Evolutionary conservation across 306 rosid species (phyloP).

Genomic region (Astragalus membranaceus): DNA sequence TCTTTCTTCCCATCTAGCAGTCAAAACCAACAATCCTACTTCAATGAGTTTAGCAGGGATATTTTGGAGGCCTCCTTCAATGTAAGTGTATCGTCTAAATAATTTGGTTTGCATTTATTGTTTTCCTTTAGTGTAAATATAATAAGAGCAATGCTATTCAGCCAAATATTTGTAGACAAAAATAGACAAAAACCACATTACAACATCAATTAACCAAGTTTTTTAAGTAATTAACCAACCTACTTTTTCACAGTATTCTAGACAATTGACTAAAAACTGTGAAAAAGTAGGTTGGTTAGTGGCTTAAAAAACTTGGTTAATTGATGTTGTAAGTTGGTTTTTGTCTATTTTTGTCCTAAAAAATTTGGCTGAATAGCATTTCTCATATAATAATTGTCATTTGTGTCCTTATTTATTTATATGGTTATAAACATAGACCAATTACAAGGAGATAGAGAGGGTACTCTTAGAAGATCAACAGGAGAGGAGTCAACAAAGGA

Average conservation of each 20-base stretch:
- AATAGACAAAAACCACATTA: too few relatives aligned
- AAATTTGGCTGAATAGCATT: too few relatives aligned
- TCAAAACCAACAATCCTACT: conserved; percentile 13
- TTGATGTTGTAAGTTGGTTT: too few relatives aligned
- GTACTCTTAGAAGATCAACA: background rate
- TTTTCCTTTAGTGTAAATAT: background rate
- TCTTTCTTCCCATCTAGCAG: background rate
- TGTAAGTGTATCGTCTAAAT: background rate
- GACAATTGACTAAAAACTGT: too few relatives aligned
- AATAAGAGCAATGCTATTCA: too few relatives aligned
- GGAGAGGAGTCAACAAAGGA: background rate
- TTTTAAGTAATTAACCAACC: too few relatives aligned
- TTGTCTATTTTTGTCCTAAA: too few relatives aligned
- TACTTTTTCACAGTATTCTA: too few relatives aligned
- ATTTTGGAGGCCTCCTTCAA: conserved; percentile 24
- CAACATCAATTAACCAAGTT: too few relatives aligned
- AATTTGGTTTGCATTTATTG: background rate
- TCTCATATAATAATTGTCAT: background rate
- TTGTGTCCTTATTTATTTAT: background rate
- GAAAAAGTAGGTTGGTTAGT: too few relatives aligned
- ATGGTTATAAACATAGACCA: background rate
- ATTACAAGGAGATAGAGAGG: conserved; percentile 10
- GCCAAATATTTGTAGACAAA: too few relatives aligned
- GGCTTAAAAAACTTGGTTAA: too few relatives aligned
- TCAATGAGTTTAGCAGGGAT: conserved; percentile 14